Percentiles rank a stretch among this genome's conserved stretches.
Conservation (phyloP, 2,329 filamentous ascomycete genomes). For the Epicoccum nigrum region DNA sequence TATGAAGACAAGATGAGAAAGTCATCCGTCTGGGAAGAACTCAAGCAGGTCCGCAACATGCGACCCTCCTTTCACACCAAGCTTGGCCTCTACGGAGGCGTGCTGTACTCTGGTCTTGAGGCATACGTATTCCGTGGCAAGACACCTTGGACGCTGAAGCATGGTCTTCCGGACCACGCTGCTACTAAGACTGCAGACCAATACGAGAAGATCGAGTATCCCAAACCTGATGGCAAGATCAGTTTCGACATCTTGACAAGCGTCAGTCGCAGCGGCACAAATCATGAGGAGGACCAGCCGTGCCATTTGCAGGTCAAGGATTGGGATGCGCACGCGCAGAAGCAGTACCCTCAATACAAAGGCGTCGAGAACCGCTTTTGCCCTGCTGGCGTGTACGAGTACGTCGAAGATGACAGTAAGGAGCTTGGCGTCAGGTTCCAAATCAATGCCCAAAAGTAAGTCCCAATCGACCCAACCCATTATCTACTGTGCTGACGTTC, state of each 20-base stretch:
- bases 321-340: slow-evolving; percentile 86
- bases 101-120: slow-evolving; percentile 92
- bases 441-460: slow-evolving; percentile 97
- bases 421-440: slow-evolving; percentile 91
- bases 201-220: slow-evolving; percentile 90
- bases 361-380: slow-evolving; percentile 97
- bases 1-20: slow-evolving; percentile 89
- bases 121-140: slow-evolving; percentile 85
- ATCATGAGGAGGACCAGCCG: slow-evolving; percentile 98
- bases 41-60: slow-evolving; percentile 96
- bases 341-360: slow-evolving; percentile 85
- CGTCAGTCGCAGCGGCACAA: slow-evolving; percentile 93
- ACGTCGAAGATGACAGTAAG: slow-evolving; percentile 89
- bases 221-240: slow-evolving; percentile 93
- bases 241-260: slow-evolving; percentile 96
- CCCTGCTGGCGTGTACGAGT: slow-evolving; percentile 96
- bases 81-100: slow-evolving; percentile 85
- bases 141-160: slow-evolving; percentile 89
- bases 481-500: slow-evolving; percentile 30
- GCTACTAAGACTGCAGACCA: slow-evolving; percentile 80
- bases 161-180: slow-evolving; percentile 77
- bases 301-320: slow-evolving; percentile 94
- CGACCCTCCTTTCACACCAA: slow-evolving; percentile 90
- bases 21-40: slow-evolving; percentile 90
- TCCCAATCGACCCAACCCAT: slow-evolving; percentile 30